Base-by-base conservation (phyloP, 805 yeast genomes). In the Ogataea ramenticola region DNA sequence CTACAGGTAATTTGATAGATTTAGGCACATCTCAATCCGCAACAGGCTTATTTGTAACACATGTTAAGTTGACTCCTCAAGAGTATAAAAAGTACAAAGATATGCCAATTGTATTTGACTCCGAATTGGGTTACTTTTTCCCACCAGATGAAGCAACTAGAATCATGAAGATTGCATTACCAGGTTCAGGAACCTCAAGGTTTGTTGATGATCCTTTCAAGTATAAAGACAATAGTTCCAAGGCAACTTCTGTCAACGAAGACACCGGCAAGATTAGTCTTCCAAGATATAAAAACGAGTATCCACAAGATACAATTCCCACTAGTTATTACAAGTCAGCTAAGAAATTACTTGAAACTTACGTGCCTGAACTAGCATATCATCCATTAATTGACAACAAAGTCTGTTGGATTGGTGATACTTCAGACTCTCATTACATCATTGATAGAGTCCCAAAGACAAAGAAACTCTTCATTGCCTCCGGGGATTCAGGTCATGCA, bases 401-500 rank as follows among this genome's bases (percentile, higher is more conserved):
- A 42, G 49, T 60, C 6, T 69, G 73, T 49, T 60, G 70, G 65
- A 56, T 62, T 37, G 63, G 71, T 19, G 76, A 72, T 46, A 64
- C 75, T 6, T 49, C 65, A 9, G 66, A 67, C 44, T 57, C 67
- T 8, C 65, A 71, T 44, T 71, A 70, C 43, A 52, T 72, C 14
- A 64, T 72, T 20, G 72, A 70, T 47, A 46, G 46, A 24, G 59
- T 66, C 20, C 77, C 76, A 2, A 50, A 50, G 1, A 47, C 48
- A 16, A 36, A 43, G 0, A 63, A 62, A 24, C 55, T 68, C 1
- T 61, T 47, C 41, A 66, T 72, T n/a, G 75, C 74, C 0, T 60
- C 71, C 11, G 78, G 78, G 16, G 77, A 72, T 50, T 65, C 75
- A 3, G 74, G 76, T 9, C 77, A 72, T 52, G 74, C 64, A 4